Base-by-base conservation (phyloP, 73 alveolate species). In the Stentor roeselii region DNA sequence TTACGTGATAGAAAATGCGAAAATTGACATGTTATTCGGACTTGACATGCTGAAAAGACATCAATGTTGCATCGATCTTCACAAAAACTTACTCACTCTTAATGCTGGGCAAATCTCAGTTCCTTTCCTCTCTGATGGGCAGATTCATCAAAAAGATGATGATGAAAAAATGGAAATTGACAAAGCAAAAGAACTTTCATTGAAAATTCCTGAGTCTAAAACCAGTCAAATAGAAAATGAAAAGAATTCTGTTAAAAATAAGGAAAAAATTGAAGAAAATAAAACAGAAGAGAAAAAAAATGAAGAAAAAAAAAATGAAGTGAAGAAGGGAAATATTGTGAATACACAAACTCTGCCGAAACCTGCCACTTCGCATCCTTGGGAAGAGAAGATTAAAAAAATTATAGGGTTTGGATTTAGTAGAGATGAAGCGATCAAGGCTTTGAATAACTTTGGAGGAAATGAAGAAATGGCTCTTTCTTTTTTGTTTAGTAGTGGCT, bases 1-100 rank as follows among this genome's bases (percentile, higher is more conserved):
- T 59, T 86, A 90, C 75, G 94, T 95, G 35, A 87, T 95, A 32
- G 99, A 93, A 84, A 92, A 89, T 87, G 89, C 87, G 78, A 90
- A 91, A 36, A 87, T 95, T 39, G 98, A 94, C 85, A 82, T 93
- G 50, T 85, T 95, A 31, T 91, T 95, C 42, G 99, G 99, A 59
- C 83, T 95, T 3, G 99, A 95, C 84, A 95, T 91, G 88, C 86
- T 95, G 85, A 95, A 94, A 78, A 90, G 93, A 75, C 95, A 95
- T 93, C 76, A 87, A 76, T 95, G 99, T 84, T 84, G 90, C 86
- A 95, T 95, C 83, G 99, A 95, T 87, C 82, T 95, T 34, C 88
- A 67, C 36, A 42, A 88, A 39, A 86, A 89, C 78, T 85, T 78
- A 40, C 91, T 95, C 6, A 89, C 87, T 75, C 86, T 95, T 75